Conservation (phyloP, 2,329 filamentous ascomycete species). For the Laburnicola sp. region DNA sequence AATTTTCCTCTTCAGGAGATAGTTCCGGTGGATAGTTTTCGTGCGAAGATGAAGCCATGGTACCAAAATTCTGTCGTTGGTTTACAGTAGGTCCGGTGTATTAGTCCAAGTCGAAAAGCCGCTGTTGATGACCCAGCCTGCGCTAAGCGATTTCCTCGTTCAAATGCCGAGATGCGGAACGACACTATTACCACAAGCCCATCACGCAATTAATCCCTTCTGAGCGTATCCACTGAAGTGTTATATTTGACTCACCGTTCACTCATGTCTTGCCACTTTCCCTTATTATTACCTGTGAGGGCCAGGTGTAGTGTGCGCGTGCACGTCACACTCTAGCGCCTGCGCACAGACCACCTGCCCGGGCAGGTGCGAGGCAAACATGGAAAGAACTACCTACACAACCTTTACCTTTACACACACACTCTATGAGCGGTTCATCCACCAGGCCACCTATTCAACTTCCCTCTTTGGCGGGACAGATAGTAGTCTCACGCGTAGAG, state of each 20-base stretch:
- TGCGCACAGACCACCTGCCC: too few relatives aligned
- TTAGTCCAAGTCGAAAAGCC: neutral
- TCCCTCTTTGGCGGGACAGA: too few relatives aligned
- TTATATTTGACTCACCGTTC: too few relatives aligned
- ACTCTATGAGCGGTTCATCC: too few relatives aligned
- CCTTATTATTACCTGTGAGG: neutral
- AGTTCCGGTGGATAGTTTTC: constrained; percentile 74
- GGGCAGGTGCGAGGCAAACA: too few relatives aligned
- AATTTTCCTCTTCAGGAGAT: constrained; percentile 67
- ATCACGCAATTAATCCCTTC: too few relatives aligned
- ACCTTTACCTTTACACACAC: neutral
- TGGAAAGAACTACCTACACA: too few relatives aligned
- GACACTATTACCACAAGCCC: neutral
- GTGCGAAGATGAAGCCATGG: constrained; percentile 44
- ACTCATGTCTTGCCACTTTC: too few relatives aligned
- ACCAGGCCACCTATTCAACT: too few relatives aligned
- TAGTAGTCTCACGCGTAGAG: too few relatives aligned
- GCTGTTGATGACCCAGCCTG: constrained; percentile 22
- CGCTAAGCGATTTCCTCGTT: constrained; percentile 39
- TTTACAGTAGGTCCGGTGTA: neutral
- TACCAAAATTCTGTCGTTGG: constrained; percentile 3
- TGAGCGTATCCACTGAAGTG: too few relatives aligned
- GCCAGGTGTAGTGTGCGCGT: neutral
- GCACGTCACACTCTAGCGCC: too few relatives aligned
- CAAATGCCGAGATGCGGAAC: constrained; percentile 24